Evolutionary conservation across 129 eudicot species (phyloP).

Genomic region (Helichrysum umbraculigerum): DNA sequence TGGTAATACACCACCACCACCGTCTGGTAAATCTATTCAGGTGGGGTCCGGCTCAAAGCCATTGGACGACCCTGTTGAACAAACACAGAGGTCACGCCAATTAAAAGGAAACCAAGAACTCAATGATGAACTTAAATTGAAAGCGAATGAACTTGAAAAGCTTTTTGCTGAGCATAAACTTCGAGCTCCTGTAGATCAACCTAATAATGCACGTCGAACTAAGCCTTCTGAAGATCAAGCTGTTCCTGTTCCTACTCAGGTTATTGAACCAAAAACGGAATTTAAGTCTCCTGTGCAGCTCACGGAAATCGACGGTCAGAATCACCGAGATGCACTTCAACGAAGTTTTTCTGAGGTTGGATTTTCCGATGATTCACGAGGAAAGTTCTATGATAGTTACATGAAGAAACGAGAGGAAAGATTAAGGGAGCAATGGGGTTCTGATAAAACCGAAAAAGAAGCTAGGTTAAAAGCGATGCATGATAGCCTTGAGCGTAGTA

Average conservation of each 20-base stretch:
- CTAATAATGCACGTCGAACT: constrained; percentile 51
- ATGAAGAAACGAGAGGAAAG: constrained; percentile 84
- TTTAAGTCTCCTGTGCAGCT: constrained; percentile 35
- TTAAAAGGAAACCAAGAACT: constrained; percentile 86
- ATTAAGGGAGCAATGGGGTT: constrained; percentile 81
- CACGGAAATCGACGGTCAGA: constrained; percentile 42
- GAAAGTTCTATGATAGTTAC: constrained; percentile 71
- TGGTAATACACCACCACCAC: constrained; percentile 29
- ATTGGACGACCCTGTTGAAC: constrained; percentile 46
- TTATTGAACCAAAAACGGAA: constrained; percentile 30
- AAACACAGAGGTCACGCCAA: constrained; percentile 61
- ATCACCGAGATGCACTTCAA: constrained; percentile 40
- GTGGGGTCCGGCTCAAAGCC: constrained; percentile 47
- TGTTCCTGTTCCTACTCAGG: constrained; percentile 24
- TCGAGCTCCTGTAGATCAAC: constrained; percentile 72
- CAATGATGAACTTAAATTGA: constrained; percentile 81
- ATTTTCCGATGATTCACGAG: constrained; percentile 60
- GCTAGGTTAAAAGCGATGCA: constrained; percentile 86
- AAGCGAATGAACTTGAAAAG: constrained; percentile 95
- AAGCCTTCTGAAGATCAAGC: constrained; percentile 55
- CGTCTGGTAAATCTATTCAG: constrained; percentile 44
- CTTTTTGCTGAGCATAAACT: constrained; percentile 94
- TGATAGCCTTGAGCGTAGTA: constrained; percentile 69
- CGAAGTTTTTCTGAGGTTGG: constrained; percentile 47
- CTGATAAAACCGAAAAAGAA: constrained; percentile 80